Conservation (phyloP, 2,329 filamentous ascomycete genomes). For the Thelonectria rubi region DNA sequence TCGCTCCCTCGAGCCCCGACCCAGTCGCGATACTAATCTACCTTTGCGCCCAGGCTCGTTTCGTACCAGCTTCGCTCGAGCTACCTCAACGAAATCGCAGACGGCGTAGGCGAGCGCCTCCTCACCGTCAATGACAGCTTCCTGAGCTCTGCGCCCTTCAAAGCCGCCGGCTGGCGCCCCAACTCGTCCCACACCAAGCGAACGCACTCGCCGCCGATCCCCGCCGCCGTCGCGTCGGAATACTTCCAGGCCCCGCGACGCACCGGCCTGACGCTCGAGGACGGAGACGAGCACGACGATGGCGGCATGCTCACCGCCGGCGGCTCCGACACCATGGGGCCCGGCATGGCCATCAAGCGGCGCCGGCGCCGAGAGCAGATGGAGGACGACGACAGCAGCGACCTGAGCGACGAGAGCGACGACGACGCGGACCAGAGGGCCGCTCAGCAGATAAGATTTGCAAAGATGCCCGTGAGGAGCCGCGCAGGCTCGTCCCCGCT, state of each 20-base stretch:
- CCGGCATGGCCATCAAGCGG: constrained; percentile 72
- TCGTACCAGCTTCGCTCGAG: constrained; percentile 83
- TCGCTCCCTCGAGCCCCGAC: neutral
- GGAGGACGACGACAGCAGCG: constrained; percentile 87
- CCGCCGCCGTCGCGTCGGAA: constrained; percentile 81
- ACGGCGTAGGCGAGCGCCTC: constrained; percentile 84
- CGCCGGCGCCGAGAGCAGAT: constrained; percentile 75
- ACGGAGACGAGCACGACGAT: constrained; percentile 78
- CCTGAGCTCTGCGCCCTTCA: constrained; percentile 82
- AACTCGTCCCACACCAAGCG: constrained; percentile 81
- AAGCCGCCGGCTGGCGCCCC: constrained; percentile 81
- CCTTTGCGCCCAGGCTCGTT: constrained; percentile 67
- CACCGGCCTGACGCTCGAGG: constrained; percentile 70
- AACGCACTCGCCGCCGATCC: constrained; percentile 86
- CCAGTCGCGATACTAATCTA: neutral
- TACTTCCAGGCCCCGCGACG: constrained; percentile 80
- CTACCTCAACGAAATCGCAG: constrained; percentile 81
- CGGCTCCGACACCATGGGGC: constrained; percentile 73
- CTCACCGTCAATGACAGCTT: constrained; percentile 83
- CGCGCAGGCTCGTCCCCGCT: constrained; percentile 90
- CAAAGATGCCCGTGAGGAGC: constrained; percentile 90
- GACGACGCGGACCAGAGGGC: constrained; percentile 79
- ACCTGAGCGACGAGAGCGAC: constrained; percentile 85
- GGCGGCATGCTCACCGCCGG: constrained; percentile 76
- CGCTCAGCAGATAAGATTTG: constrained; percentile 92